Percentiles rank a stretch among this genome's conserved stretches.
phyloP scores from a whole-genome alignment of 768 basidiomycete species.

The Trametes maxima region DNA sequence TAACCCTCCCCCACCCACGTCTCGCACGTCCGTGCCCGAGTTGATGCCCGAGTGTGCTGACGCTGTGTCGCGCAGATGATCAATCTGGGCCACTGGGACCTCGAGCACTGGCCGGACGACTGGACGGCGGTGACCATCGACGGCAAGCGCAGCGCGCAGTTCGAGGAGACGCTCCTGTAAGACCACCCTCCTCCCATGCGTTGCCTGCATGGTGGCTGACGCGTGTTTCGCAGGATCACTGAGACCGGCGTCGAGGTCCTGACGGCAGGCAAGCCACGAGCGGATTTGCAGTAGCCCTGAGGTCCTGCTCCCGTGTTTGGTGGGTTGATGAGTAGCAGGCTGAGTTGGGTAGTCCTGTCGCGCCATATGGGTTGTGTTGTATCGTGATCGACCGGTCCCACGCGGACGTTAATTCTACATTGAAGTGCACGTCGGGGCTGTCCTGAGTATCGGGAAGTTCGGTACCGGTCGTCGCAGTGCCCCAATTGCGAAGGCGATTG shows the following conservation, averaged over 20 bases:
- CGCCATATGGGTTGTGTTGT: no score
- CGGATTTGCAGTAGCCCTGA: conserved; percentile 29
- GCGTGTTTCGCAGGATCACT: conserved; percentile 63
- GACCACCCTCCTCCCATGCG: conserved; percentile 33
- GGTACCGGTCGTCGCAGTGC: no score
- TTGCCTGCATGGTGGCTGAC: background rate
- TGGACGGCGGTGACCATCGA: conserved; percentile 96
- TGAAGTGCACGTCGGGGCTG: no score
- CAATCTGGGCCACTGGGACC: conserved; percentile 81
- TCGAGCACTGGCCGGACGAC: conserved; percentile 88
- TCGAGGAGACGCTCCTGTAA: conserved; percentile 95
- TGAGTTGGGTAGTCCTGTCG: no score
- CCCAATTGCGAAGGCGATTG: no score
- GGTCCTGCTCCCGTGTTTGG: background rate
- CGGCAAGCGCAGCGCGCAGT: conserved; percentile 91
- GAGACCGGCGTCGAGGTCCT: conserved; percentile 89
- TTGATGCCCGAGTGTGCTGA: no score
- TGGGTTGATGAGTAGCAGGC: background rate
- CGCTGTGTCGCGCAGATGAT: conserved; percentile 69
- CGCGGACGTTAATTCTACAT: no score
- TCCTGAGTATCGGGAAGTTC: no score
- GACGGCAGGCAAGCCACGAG: conserved; percentile 54
- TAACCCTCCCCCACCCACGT: background rate
- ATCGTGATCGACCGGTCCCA: no score
- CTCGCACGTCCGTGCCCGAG: conserved; percentile 1